Conservation (phyloP, 2,329 filamentous ascomycete species). For the Fusarium albosuccineum region DNA sequence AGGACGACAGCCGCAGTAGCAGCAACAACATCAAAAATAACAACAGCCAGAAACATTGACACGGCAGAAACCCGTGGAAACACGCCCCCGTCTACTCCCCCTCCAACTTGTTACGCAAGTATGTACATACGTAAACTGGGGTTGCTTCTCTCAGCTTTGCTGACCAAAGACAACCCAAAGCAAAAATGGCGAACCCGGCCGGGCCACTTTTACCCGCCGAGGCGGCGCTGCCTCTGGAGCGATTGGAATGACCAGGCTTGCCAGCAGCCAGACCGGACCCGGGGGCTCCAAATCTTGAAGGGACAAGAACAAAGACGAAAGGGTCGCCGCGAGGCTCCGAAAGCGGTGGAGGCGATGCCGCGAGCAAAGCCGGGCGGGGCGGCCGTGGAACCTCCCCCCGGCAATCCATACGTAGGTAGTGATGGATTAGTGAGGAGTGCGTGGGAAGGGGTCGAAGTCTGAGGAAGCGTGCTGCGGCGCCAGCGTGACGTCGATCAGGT, state of each 20-base stretch:
- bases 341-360: constrained; percentile 44
- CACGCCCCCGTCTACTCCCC: constrained; percentile 33
- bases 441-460: too few species aligned
- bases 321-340: constrained; percentile 46
- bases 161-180: constrained; percentile 27
- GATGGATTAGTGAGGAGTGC: constrained; percentile 8
- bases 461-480: constrained; percentile 6
- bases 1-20: constrained; percentile 9
- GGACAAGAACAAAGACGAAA: constrained; percentile 4
- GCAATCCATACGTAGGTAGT: neutral
- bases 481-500: constrained; percentile 43
- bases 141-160: constrained; percentile 10
- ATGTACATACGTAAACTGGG: too few species aligned
- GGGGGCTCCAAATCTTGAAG: constrained; percentile 8
- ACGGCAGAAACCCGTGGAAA: constrained; percentile 41
- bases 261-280: constrained; percentile 20
- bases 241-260: constrained; percentile 38
- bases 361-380: constrained; percentile 14
- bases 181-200: constrained; percentile 29
- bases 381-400: constrained; percentile 14
- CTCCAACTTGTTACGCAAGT: constrained; percentile 1
- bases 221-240: constrained; percentile 32
- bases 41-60: constrained; percentile 22
- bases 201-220: constrained; percentile 48
- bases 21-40: constrained; percentile 7